Percentiles rank a stretch among this genome's conserved stretches.
phyloP scores from a whole-genome alignment of 352 stramenopile species.

The Phytophthora pseudosyringae region DNA sequence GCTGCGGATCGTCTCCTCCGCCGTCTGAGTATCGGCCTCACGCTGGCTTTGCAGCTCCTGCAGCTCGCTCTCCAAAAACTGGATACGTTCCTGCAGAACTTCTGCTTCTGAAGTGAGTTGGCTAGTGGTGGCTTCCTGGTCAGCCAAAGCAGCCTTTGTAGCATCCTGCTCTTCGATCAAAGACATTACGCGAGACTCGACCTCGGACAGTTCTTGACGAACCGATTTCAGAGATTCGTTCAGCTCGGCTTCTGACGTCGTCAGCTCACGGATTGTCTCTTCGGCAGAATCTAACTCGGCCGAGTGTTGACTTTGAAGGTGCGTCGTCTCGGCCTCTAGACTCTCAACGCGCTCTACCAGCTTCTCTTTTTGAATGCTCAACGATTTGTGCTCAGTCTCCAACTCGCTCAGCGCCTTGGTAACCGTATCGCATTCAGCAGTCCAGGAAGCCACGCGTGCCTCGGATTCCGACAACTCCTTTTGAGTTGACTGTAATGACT shows the following conservation, averaged over 20 bases:
- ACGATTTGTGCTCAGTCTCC: slow-evolving; percentile 17
- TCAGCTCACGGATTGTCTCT: slow-evolving; percentile 19
- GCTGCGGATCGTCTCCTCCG: slow-evolving; percentile 29
- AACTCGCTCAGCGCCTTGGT: slow-evolving; percentile 17
- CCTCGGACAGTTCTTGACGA: slow-evolving; percentile 10
- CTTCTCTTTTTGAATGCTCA: slow-evolving; percentile 20
- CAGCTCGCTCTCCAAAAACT: slow-evolving; percentile 35
- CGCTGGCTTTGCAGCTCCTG: slow-evolving; percentile 31
- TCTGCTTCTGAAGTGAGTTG: slow-evolving; percentile 5
- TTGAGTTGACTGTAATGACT: slow-evolving; percentile 26
- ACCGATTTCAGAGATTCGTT: slow-evolving; percentile 14
- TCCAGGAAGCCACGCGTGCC: slow-evolving; percentile 19
- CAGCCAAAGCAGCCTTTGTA: background rate
- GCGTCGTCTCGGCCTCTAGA: slow-evolving; percentile 27
- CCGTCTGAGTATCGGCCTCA: slow-evolving; percentile 18
- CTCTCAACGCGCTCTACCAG: slow-evolving; percentile 14
- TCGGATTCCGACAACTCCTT: slow-evolving; percentile 28
- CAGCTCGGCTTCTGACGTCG: slow-evolving; percentile 9
- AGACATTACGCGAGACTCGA: background rate
- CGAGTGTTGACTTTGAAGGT: slow-evolving; percentile 23
- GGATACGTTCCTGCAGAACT: slow-evolving; percentile 1
- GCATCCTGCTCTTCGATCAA: slow-evolving; percentile 8
- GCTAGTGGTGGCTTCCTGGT: background rate
- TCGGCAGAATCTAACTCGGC: slow-evolving; percentile 16
- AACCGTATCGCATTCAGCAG: slow-evolving; percentile 25